Evolutionary conservation across 1,284 basidiomycete species (phyloP).

Genomic region (Xerocomus nothofagi): DNA sequence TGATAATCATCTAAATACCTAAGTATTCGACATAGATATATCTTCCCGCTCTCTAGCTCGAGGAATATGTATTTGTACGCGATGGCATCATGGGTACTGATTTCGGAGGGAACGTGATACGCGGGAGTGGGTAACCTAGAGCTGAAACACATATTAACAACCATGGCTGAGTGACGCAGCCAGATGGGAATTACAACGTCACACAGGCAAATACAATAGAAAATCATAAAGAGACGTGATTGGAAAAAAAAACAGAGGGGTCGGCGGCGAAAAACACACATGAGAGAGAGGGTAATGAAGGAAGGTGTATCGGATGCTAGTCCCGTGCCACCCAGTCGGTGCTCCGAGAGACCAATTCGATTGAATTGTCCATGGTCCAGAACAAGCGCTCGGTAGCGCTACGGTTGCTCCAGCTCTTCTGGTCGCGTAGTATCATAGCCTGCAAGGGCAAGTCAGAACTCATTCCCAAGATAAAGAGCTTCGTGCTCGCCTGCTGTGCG

Average conservation of each 20-base stretch:
- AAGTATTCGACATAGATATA: slow-evolving; percentile 22
- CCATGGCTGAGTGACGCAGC: slow-evolving; percentile 11
- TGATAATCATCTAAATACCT: slow-evolving; percentile 22
- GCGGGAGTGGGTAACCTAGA: slow-evolving; percentile 24
- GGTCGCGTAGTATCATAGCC: slow-evolving; percentile 91
- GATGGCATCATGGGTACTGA: slow-evolving; percentile 11
- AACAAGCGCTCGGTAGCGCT: slow-evolving; percentile 86
- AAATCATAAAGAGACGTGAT: slow-evolving; percentile 1
- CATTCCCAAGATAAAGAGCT: not conserved
- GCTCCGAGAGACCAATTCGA: slow-evolving; percentile 78
- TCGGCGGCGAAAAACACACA: slow-evolving; percentile 15
- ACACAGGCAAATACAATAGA: slow-evolving; percentile 26
- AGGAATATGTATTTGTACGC: slow-evolving; percentile 10
- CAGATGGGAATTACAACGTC: slow-evolving; percentile 27
- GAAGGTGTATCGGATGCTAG: slow-evolving; percentile 26
- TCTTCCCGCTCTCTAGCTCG: slow-evolving; percentile 6
- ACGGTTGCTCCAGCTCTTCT: slow-evolving; percentile 88
- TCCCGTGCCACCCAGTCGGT: slow-evolving; percentile 82
- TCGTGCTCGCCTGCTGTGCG: slow-evolving; percentile 77
- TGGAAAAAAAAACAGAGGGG: slow-evolving; percentile 9
- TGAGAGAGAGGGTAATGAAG: not conserved
- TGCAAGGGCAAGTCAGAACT: slow-evolving; percentile 34
- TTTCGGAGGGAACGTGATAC: slow-evolving; percentile 14
- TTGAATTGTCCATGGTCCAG: slow-evolving; percentile 85
- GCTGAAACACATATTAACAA: slow-evolving; percentile 16